Percentiles rank a stretch among this genome's conserved stretches.
phyloP scores from a whole-genome alignment of 352 stramenopile species.

The Globisporangium takayamanum region DNA sequence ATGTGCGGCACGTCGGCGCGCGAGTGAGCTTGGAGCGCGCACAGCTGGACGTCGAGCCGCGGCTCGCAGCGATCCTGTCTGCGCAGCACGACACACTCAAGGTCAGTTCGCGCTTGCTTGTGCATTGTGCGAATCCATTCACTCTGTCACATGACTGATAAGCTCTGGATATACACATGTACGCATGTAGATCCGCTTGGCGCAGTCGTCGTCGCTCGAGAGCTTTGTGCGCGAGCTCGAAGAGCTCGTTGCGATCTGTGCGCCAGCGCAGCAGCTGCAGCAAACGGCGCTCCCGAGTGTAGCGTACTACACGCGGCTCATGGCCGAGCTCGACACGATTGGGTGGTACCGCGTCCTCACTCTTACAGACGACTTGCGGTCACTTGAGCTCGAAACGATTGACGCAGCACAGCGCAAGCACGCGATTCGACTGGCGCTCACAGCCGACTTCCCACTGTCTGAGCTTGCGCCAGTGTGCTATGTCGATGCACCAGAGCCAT shows the following conservation, averaged over 20 bases:
- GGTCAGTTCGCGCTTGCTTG: slow-evolving; percentile 9
- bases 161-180: not conserved
- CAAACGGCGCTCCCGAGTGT: slow-evolving; percentile 27
- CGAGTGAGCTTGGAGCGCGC: slow-evolving; percentile 31
- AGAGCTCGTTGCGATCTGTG: slow-evolving; percentile 50
- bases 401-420: slow-evolving; percentile 43
- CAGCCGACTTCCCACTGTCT: slow-evolving; percentile 29
- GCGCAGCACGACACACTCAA: slow-evolving; percentile 41
- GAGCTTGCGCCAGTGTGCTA: slow-evolving; percentile 20
- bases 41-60: slow-evolving; percentile 45
- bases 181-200: slow-evolving; percentile 27
- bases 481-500: slow-evolving; percentile 50
- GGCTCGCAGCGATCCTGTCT: slow-evolving; percentile 38
- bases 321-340: slow-evolving; percentile 52
- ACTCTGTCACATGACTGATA: not conserved
- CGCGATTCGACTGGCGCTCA: slow-evolving; percentile 30
- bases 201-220: slow-evolving; percentile 44
- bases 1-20: slow-evolving; percentile 20
- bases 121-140: too few relatives aligned
- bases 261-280: slow-evolving; percentile 3
- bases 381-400: slow-evolving; percentile 41
- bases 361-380: slow-evolving; percentile 50
- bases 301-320: slow-evolving; percentile 53
- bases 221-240: slow-evolving; percentile 50
- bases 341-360: slow-evolving; percentile 51